Base-by-base conservation (phyloP, 768 basidiomycete genomes). In the Arthromyces matolae region DNA sequence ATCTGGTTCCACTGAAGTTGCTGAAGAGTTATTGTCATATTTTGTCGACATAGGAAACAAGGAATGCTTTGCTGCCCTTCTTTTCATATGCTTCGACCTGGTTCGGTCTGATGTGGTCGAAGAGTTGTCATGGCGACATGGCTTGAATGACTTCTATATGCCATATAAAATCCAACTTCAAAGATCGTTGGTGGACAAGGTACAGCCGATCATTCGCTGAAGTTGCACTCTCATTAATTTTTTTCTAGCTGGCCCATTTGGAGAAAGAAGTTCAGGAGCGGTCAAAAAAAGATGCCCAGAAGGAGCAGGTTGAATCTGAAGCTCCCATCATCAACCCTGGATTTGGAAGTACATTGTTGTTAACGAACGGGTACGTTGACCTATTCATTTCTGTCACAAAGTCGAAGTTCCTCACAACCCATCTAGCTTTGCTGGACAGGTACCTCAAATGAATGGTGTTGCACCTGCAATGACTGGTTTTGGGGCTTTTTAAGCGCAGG, bases 21-120 rank as follows among this genome's bases (percentile, higher is more conserved):
- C 93, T 4, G 95, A 99, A 66, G 96, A 98, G 42, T 76, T 98
- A 14, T 75, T 98, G 20, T 86, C 86, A 4, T 98, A 98, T 74
- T 99, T 98, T 63, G 93, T 96, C 48, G 90, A 93, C 68, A 97
- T 99, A 55, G 96, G 96, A 27, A 95, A 95, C 78, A 94, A 93
- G 71, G 96, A 99, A 64, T 95, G 93, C 68, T 99, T 95, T 66
- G 87, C 92, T 0, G 91, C 88, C 1, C 72, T 87, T 53, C 80
- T 98, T 19, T 98, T 84, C 58, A 79, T 88, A 43, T 96, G 93
- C 73, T 99, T 93, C 72, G 95, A 99, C 69, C 77, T 98, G n/a
- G 71, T 98, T 44, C 86, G 91, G 36, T 80, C 93, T 3, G 95
- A 98, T 60, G 68, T 94, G 47, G 92, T 96, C 22, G 89, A 93